Evolutionary conservation across 345 rosid genomes (phyloP).

Genomic region (Murraya koenigii): DNA sequence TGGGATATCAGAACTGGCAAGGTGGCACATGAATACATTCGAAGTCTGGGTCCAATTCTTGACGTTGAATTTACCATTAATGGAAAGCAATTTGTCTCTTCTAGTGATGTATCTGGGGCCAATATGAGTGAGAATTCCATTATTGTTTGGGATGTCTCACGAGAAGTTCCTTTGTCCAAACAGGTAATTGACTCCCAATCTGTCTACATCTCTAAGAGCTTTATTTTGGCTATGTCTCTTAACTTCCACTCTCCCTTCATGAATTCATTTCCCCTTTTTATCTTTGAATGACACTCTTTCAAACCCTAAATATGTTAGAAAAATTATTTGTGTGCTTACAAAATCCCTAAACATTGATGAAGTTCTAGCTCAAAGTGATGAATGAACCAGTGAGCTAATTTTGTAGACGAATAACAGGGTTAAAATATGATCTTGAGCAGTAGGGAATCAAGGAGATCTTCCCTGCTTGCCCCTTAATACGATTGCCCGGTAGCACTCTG

Average conservation of each 20-base stretch:
- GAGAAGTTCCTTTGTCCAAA: slow-evolving; percentile 78
- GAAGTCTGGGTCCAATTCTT: slow-evolving; percentile 67
- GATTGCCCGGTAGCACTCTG: neutral
- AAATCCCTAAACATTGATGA: neutral
- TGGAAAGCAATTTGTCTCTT: slow-evolving; percentile 72
- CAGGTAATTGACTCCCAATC: slow-evolving; percentile 50
- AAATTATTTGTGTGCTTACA: neutral
- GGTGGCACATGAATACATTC: slow-evolving; percentile 52
- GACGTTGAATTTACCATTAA: slow-evolving; percentile 67
- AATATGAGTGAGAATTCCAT: slow-evolving; percentile 79
- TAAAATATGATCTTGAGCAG: neutral
- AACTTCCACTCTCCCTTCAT: neutral
- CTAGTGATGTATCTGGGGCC: slow-evolving; percentile 70
- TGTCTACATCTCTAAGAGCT: slow-evolving; percentile 1
- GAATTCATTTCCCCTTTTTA: slow-evolving; percentile 1
- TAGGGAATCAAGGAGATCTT: neutral
- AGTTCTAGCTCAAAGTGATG: neutral
- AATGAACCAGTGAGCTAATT: neutral
- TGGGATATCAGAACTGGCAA: slow-evolving; percentile 75
- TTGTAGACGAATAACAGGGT: neutral
- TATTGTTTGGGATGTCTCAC: slow-evolving; percentile 68
- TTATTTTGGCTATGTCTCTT: slow-evolving; percentile 7
- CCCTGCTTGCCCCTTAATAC: neutral
- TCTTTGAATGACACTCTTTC: neutral
- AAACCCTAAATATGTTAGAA: neutral